A percentile compares a stretch with the other conserved stretches of the same genome.
phyloP scores from a whole-genome alignment of 2,329 filamentous ascomycete genomes.

The Pseudocercospora crystallina region DNA sequence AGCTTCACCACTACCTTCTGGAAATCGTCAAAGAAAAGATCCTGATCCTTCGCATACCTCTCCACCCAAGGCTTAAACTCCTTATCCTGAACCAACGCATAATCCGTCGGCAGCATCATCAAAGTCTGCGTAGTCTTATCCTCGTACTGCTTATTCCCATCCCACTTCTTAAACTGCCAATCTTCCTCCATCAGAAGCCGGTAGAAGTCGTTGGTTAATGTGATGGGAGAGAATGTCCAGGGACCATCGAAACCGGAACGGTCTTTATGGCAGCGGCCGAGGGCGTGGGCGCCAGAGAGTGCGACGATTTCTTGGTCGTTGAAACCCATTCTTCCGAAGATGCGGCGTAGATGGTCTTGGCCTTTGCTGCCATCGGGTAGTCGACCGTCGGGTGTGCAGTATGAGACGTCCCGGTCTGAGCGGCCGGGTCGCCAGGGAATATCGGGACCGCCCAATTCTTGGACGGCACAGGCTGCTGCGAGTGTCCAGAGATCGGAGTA shows the following conservation, averaged over 20 bases:
- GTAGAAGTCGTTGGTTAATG: constrained; percentile 94
- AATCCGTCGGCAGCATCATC: constrained; percentile 97
- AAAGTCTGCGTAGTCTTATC: constrained; percentile 82
- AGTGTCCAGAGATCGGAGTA: constrained; percentile 98
- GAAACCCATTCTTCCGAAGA: constrained; percentile 98
- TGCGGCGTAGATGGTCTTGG: constrained; percentile 77
- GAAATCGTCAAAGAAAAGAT: constrained; percentile 93
- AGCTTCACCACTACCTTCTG: constrained; percentile 73
- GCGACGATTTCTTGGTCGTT: constrained; percentile 96
- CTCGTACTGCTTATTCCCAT: constrained; percentile 86
- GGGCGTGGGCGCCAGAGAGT: constrained; percentile 77
- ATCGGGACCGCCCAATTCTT: constrained; percentile 89
- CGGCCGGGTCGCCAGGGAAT: constrained; percentile 90
- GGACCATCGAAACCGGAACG: constrained; percentile 85
- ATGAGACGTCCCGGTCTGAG: constrained; percentile 71
- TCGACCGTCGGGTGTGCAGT: constrained; percentile 92
- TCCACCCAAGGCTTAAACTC: constrained; percentile 76
- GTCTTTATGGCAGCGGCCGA: constrained; percentile 86
- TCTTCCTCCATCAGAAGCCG: constrained; percentile 84
- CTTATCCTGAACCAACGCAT: constrained; percentile 85
- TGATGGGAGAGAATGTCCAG: constrained; percentile 88
- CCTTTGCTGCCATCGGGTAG: constrained; percentile 79
- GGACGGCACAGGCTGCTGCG: constrained; percentile 77
- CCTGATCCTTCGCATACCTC: constrained; percentile 87
- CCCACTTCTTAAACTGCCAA: constrained; percentile 90